A percentile compares a stretch with the other conserved stretches of the same genome.
phyloP scores from a whole-genome alignment of 352 stramenopile species.

The Globisporangium echinulatum region DNA sequence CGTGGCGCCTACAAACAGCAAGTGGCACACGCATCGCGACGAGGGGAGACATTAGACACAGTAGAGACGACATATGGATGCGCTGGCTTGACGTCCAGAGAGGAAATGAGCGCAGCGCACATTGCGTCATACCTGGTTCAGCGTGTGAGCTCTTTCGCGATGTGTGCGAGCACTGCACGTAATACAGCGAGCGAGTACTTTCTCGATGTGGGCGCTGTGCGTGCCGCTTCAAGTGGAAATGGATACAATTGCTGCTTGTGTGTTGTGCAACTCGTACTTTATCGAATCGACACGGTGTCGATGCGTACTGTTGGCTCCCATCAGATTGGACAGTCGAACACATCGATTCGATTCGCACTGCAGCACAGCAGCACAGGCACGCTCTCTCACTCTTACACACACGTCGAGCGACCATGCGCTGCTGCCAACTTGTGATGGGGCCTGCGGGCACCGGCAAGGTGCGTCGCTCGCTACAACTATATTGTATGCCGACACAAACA shows the following conservation, averaged over 20 bases:
- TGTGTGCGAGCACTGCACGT: background rate
- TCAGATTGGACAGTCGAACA: background rate
- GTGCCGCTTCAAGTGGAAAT: background rate
- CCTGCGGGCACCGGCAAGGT: slow-evolving; percentile 90
- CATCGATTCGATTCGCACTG: too few relatives aligned
- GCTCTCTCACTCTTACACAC: too few relatives aligned
- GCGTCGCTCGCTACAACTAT: background rate
- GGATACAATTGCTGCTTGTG: too few relatives aligned
- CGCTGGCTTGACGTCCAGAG: too few relatives aligned
- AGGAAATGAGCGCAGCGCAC: background rate
- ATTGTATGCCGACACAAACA: background rate
- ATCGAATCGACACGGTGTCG: background rate
- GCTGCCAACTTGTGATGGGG: slow-evolving; percentile 90
- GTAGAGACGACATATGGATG: background rate
- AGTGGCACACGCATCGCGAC: background rate
- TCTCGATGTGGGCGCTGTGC: too few relatives aligned
- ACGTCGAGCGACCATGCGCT: slow-evolving; percentile 46
- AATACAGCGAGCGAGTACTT: too few relatives aligned
- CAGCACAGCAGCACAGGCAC: too few relatives aligned
- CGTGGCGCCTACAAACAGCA: too few relatives aligned
- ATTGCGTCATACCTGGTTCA: background rate
- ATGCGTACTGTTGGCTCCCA: background rate
- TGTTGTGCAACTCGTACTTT: background rate
- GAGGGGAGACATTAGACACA: background rate
- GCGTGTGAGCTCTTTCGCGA: background rate